These are phyloP conservation scores for Hanseniaspora vineae DNA, from an alignment of 805 yeast genomes.

Conservation along the genomic window DNA sequence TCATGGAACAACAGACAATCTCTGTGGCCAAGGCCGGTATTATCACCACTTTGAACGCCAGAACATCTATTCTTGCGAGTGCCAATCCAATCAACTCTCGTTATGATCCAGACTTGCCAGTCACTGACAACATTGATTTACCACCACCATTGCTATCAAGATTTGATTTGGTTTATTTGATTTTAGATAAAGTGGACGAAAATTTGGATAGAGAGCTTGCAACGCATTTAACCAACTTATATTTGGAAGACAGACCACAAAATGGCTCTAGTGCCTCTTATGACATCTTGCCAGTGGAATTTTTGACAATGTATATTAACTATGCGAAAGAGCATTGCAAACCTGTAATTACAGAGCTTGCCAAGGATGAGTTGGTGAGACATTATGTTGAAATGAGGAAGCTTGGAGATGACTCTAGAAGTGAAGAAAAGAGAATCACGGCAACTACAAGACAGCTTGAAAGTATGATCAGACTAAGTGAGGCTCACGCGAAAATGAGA, in stretches of 20 bases:
- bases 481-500: constrained; percentile 97
- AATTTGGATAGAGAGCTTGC: constrained; percentile 76
- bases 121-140: constrained; percentile 85
- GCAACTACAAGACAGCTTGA: constrained; percentile 97
- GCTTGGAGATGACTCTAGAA: constrained; percentile 80
- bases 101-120: constrained; percentile 90
- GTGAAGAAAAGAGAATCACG: constrained; percentile 82
- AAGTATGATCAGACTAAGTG: constrained; percentile 85
- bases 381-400: constrained; percentile 90
- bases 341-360: constrained; percentile 71
- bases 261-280: constrained; percentile 39
- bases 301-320: constrained; percentile 77
- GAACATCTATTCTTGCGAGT: constrained; percentile 90
- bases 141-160: constrained; percentile 94
- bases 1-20: constrained; percentile 98
- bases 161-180: constrained; percentile 85
- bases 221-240: constrained; percentile 79
- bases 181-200: constrained; percentile 88
- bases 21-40: constrained; percentile 98
- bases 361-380: constrained; percentile 73
- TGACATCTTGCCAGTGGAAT: constrained; percentile 74
- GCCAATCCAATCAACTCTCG: constrained; percentile 96
- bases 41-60: constrained; percentile 89
- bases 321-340: constrained; percentile 79
- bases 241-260: constrained; percentile 74